Conservation (phyloP, 2,329 filamentous ascomycete species). For the Fusarium piperis region DNA sequence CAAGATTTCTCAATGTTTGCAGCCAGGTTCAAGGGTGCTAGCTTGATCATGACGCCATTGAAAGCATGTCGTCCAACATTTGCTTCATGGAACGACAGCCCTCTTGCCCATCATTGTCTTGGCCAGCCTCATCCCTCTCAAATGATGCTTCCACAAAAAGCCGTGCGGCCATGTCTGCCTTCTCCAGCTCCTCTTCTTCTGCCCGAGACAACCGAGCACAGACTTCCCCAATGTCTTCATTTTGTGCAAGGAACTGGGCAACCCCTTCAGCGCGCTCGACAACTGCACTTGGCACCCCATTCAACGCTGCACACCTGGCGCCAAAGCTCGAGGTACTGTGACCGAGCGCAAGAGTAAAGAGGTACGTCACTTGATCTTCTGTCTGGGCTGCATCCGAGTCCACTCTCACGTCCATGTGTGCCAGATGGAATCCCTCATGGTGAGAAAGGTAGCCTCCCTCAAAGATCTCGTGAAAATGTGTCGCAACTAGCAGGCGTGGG, state of each 20-base stretch:
- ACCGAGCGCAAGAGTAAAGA: constrained; percentile 76
- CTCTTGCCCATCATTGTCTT: background rate
- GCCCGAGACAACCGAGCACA: constrained; percentile 73
- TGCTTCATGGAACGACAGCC: constrained; percentile 9
- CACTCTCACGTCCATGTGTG: constrained; percentile 76
- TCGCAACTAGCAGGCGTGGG: constrained; percentile 69
- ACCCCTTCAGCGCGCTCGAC: constrained; percentile 81
- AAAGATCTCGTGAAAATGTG: constrained; percentile 78
- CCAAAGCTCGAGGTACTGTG: constrained; percentile 86
- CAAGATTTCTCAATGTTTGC: background rate
- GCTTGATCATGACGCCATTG: background rate
- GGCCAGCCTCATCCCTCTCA: background rate
- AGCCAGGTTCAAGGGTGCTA: background rate
- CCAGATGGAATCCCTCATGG: constrained; percentile 64
- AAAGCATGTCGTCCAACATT: constrained; percentile 31
- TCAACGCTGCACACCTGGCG: constrained; percentile 84
- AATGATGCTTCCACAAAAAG: constrained; percentile 58
- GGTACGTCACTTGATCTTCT: constrained; percentile 74
- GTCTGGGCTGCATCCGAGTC: constrained; percentile 60
- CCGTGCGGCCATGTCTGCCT: constrained; percentile 71
- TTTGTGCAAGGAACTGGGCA: constrained; percentile 71
- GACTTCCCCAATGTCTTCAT: constrained; percentile 78
- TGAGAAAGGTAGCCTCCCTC: constrained; percentile 66
- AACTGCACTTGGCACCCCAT: constrained; percentile 78
- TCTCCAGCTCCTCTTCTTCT: constrained; percentile 73